Evolutionary conservation across 2,329 filamentous ascomycete species (phyloP), one percentile per base, ranked within the genome.

Genomic region (Neoascochyta sp.): DNA sequence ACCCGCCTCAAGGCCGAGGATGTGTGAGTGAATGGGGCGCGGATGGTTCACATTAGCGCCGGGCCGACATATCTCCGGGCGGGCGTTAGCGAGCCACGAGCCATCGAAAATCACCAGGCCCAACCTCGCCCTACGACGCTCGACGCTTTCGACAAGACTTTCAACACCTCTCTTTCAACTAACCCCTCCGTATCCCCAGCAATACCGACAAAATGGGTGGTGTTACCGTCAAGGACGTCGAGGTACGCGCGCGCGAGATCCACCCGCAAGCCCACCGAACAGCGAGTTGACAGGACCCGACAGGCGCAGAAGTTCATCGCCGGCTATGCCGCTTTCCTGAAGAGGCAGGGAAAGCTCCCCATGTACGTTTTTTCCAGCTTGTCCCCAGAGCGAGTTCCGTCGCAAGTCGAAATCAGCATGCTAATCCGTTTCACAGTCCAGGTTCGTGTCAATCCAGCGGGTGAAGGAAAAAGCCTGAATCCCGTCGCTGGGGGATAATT

Each of bases 291-390:
- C 41, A 33, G 22, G 22, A 25, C 32, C 22, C 25, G 11, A n/a
- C 71, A 85, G 81, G 83, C 85, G 71, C 83, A 88, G 70, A 86
- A 89, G 75, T 92, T 92, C 78, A 89, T 92, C 74, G 71, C 76
- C 59, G 77, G 83, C 66, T 93, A 92, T 69, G 77, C 84, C 66
- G 82, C 79, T 64, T 93, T 92, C 80, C 72, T 93, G 79, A 92
- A 92, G 83, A 81, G 86, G 63, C 86, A 92, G 77, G 86, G 86
- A 73, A 90, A 90, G 77, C 83, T 92, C 57, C 83, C 84, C 66
- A 86, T 90, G 56, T 62, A 57, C 29, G 56, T 53, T 29, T 25
- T 29, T 10, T 6, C 7, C n/a, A n/a, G n/a, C n/a, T n/a, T n/a
- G n/a, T n/a, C n/a, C n/a, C n/a, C n/a, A n/a, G n/a, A n/a, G n/a